Percentiles rank a stretch among this genome's conserved stretches.
These are phyloP conservation scores for Canavalia gladiata DNA, from an alignment of 306 rosid genomes.

Conservation along the genomic window DNA sequence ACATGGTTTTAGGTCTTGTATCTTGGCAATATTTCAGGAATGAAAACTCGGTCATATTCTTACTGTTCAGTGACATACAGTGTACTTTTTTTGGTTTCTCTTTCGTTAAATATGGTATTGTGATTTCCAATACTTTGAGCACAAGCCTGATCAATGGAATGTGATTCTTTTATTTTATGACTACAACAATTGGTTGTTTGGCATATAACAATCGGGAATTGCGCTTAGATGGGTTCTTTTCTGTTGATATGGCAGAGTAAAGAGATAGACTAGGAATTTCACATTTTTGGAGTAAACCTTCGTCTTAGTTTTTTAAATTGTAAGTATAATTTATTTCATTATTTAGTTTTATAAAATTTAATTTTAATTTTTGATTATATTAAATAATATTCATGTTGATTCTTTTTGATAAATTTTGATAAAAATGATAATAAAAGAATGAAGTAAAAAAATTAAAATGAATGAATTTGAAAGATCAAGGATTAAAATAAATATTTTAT, in stretches of 20 bases:
- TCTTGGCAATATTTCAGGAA: conserved; percentile 50
- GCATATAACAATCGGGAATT: background rate
- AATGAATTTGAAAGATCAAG: too few species aligned
- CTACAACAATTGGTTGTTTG: conserved; percentile 10
- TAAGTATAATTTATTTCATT: too few species aligned
- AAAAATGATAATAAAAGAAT: too few species aligned
- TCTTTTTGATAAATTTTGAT: too few species aligned
- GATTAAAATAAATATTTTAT: too few species aligned
- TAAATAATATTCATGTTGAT: too few species aligned
- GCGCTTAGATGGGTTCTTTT: background rate
- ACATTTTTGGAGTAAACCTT: background rate
- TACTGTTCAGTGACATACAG: conserved; percentile 37
- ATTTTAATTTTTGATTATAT: too few species aligned
- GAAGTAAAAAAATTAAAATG: too few species aligned
- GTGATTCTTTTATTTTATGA: conserved; percentile 32
- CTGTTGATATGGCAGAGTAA: background rate
- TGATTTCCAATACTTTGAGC: conserved; percentile 43
- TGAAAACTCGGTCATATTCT: conserved; percentile 46
- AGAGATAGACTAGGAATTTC: background rate
- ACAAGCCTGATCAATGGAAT: conserved; percentile 40
- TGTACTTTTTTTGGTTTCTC: background rate
- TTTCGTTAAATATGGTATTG: conserved; percentile 34
- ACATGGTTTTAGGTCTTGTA: conserved; percentile 49
- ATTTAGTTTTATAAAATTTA: too few species aligned
- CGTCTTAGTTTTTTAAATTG: too few species aligned